These are phyloP conservation scores for Didymella pinodella DNA, from an alignment of 2,329 filamentous ascomycete genomes.

Conservation along the genomic window DNA sequence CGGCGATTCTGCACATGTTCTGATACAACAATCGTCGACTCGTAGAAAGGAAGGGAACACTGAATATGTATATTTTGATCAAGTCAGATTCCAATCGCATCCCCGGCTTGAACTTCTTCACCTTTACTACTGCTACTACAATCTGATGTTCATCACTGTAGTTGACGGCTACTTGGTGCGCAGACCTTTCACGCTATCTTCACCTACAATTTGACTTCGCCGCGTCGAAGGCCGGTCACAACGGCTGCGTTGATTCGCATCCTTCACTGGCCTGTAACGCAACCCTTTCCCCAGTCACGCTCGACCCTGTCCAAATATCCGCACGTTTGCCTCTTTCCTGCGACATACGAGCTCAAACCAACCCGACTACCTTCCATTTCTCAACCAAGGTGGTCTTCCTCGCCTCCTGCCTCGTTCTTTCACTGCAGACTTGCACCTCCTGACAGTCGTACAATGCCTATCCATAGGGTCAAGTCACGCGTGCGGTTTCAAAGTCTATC, in stretches of 20 bases:
- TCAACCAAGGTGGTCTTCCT: not conserved
- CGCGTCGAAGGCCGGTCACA: not conserved
- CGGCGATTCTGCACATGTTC: not conserved
- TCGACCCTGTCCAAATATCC: not conserved
- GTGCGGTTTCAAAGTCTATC: not conserved
- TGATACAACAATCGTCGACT: not conserved
- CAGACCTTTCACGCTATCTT: conserved; percentile 9
- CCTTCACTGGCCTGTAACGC: conserved; percentile 12
- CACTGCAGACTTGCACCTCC: not conserved
- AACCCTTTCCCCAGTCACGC: not conserved
- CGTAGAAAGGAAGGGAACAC: not conserved
- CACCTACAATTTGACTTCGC: not conserved
- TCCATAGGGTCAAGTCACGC: not conserved
- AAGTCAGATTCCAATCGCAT: not conserved
- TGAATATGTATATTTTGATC: not conserved
- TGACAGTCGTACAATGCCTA: not conserved
- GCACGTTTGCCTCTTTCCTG: not conserved
- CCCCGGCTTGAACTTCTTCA: not conserved
- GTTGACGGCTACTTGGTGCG: not conserved
- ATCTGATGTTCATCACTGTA: not conserved
- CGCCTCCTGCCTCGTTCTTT: not conserved
- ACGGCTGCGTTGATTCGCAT: not conserved
- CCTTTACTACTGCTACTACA: not conserved
- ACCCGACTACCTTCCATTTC: not conserved
- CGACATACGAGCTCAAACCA: not conserved